A percentile compares a stretch with the other conserved stretches of the same genome.
Evolutionary conservation across 208 protist species (phyloP).

Genomic region (Wallacemonas collosoma): DNA sequence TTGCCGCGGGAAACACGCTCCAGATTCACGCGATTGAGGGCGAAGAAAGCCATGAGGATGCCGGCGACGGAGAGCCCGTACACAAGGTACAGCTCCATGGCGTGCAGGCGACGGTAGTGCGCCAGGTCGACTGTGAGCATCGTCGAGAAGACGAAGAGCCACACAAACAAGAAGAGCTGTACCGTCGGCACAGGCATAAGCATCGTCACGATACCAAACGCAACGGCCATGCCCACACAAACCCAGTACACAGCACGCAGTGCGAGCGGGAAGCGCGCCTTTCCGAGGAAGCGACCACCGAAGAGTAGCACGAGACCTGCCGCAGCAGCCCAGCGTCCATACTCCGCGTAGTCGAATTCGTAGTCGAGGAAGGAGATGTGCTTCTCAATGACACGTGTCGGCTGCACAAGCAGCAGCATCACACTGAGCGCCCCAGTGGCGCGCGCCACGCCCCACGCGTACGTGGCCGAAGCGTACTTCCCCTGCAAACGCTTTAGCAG

Average conservation of each 20-base stretch:
- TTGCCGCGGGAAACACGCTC: slow-evolving; percentile 25
- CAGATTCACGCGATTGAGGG: slow-evolving; percentile 23
- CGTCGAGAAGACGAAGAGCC: slow-evolving; percentile 55
- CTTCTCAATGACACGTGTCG: slow-evolving; percentile 34
- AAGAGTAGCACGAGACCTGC: slow-evolving; percentile 56
- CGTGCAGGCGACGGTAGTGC: slow-evolving; percentile 62
- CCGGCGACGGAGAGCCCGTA: slow-evolving; percentile 29
- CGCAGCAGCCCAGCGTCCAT: slow-evolving; percentile 29
- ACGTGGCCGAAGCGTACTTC: slow-evolving; percentile 28
- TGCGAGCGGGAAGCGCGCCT: slow-evolving; percentile 31
- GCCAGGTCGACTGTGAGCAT: slow-evolving; percentile 55
- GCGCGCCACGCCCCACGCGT: slow-evolving; percentile 23
- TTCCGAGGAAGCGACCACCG: slow-evolving; percentile 29
- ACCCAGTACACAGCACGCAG: slow-evolving; percentile 61
- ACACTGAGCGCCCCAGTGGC: slow-evolving; percentile 26
- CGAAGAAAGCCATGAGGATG: slow-evolving; percentile 28
- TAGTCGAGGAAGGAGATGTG: slow-evolving; percentile 38
- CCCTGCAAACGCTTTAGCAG: slow-evolving; percentile 53
- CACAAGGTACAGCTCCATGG: slow-evolving; percentile 34
- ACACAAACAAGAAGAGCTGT: slow-evolving; percentile 42
- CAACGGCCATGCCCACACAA: slow-evolving; percentile 30
- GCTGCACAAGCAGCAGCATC: slow-evolving; percentile 52
- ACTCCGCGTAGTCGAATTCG: slow-evolving; percentile 40
- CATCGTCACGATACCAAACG: slow-evolving; percentile 57
- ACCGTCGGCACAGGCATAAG: slow-evolving; percentile 54